Percentiles rank a stretch among this genome's conserved stretches.
Conservation (phyloP, 2,329 filamentous ascomycete genomes). For the Stachybotrys chartarum region DNA sequence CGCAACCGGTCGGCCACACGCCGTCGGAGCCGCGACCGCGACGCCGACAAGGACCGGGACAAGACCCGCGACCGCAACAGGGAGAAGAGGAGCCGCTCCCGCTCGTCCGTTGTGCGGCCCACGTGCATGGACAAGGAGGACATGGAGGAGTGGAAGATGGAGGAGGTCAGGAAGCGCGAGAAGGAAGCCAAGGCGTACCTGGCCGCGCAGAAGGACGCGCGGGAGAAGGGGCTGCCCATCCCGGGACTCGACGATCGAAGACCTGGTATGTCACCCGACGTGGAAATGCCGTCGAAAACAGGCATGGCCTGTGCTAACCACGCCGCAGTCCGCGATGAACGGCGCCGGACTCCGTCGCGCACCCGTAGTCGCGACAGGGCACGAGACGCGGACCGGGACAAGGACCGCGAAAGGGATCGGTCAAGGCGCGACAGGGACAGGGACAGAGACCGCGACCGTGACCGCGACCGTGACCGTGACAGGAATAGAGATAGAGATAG, state of each 20-base stretch:
- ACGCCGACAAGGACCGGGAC: constrained; percentile 14
- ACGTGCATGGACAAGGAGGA: constrained; percentile 38
- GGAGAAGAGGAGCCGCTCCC: constrained; percentile 38
- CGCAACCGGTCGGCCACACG: constrained; percentile 10
- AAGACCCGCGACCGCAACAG: constrained; percentile 14
- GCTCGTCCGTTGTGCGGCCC: constrained; percentile 27
- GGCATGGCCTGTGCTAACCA: background rate
- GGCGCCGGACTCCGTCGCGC: constrained; percentile 26
- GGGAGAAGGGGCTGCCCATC: constrained; percentile 50
- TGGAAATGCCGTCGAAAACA: constrained; percentile 2
- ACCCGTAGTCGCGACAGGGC: constrained; percentile 22
- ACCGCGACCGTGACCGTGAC: constrained; percentile 27
- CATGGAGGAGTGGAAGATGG: constrained; percentile 51
- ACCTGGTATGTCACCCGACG: constrained; percentile 31
- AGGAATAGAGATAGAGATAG: constrained; percentile 30
- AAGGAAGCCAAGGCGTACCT: constrained; percentile 59
- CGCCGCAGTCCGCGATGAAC: constrained; percentile 35
- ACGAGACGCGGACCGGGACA: constrained; percentile 21
- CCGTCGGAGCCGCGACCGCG: constrained; percentile 14
- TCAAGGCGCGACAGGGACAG: constrained; percentile 25
- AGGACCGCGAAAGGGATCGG: constrained; percentile 28
- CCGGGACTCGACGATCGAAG: constrained; percentile 50
- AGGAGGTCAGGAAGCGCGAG: constrained; percentile 55
- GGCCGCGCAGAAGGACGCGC: constrained; percentile 53
- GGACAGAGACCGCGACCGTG: constrained; percentile 11